Evolutionary conservation across 2,329 filamentous ascomycete genomes (phyloP).

Genomic region (Scolecobasidium constrictum): DNA sequence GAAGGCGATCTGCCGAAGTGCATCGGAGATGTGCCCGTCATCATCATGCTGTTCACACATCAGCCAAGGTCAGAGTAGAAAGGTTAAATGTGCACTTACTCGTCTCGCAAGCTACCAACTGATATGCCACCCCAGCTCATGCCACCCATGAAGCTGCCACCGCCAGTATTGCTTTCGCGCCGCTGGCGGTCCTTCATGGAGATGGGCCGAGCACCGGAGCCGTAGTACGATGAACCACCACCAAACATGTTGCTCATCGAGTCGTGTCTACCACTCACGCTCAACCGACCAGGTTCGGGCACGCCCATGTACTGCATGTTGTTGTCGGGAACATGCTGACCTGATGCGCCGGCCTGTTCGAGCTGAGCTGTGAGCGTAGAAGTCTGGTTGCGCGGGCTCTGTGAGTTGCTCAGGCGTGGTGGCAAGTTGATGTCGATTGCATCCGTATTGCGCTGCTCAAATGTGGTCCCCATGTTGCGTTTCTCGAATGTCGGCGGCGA

Average conservation of each 20-base stretch:
- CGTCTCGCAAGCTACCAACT: constrained; percentile 90
- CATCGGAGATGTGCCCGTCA: constrained; percentile 83
- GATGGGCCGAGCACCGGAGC: constrained; percentile 48
- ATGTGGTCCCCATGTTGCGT: constrained; percentile 11
- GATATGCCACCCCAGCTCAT: constrained; percentile 98
- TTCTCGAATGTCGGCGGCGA: constrained; percentile 14
- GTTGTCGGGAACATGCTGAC: constrained; percentile 12
- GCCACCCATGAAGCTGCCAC: constrained; percentile 56
- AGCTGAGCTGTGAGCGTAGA: constrained; percentile 54
- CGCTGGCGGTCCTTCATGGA: constrained; percentile 46
- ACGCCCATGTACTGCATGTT: constrained; percentile 19
- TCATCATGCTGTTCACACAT: constrained; percentile 54
- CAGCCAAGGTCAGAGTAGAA: not conserved
- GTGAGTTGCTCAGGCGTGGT: constrained; percentile 39
- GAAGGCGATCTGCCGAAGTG: constrained; percentile 79
- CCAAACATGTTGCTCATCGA: constrained; percentile 40
- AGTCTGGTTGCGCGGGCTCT: constrained; percentile 50
- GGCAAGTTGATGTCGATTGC: constrained; percentile 50
- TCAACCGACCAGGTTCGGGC: constrained; percentile 17
- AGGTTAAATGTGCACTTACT: constrained; percentile 54
- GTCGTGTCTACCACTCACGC: constrained; percentile 38
- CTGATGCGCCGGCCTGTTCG: constrained; percentile 32
- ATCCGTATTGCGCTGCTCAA: too few species aligned
- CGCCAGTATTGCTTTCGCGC: constrained; percentile 48
- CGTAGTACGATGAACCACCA: constrained; percentile 39